phyloP scores from a whole-genome alignment of 208 protist species.

The Acanthamoeba culbertsoni region DNA sequence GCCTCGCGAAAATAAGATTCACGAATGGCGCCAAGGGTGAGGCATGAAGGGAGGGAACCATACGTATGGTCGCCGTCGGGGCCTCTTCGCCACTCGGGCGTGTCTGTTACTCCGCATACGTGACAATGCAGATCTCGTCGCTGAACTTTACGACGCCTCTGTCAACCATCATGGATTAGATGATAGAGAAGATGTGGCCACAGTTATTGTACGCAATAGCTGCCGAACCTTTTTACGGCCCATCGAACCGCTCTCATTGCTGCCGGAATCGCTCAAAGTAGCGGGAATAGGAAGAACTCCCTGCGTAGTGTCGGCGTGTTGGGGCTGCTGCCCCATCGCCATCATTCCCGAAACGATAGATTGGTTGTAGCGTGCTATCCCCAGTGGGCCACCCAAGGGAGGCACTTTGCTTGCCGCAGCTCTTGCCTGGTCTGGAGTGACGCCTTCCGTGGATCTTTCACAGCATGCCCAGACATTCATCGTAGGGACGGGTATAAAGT shows the following conservation, averaged over 20 bases:
- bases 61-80: slow-evolving; percentile 60
- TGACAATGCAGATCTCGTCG: slow-evolving; percentile 68
- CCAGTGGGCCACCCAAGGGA: neutral
- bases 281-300: neutral
- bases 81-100: slow-evolving; percentile 53
- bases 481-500: no score
- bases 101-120: slow-evolving; percentile 39
- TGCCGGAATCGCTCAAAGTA: neutral
- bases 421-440: no score
- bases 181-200: neutral
- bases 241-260: neutral
- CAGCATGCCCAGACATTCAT: no score
- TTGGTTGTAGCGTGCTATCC: slow-evolving; percentile 36
- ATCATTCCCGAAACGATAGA: slow-evolving; percentile 23
- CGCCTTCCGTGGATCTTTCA: no score
- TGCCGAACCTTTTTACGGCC: neutral
- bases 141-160: slow-evolving; percentile 65
- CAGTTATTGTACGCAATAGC: neutral
- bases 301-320: neutral
- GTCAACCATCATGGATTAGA: neutral
- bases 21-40: neutral
- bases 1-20: neutral
- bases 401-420: no score
- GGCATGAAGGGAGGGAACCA: neutral
- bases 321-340: neutral